Evolutionary conservation across 495 filamentous ascomycete genomes (phyloP).

Genomic region (Chaetomium tenue): DNA sequence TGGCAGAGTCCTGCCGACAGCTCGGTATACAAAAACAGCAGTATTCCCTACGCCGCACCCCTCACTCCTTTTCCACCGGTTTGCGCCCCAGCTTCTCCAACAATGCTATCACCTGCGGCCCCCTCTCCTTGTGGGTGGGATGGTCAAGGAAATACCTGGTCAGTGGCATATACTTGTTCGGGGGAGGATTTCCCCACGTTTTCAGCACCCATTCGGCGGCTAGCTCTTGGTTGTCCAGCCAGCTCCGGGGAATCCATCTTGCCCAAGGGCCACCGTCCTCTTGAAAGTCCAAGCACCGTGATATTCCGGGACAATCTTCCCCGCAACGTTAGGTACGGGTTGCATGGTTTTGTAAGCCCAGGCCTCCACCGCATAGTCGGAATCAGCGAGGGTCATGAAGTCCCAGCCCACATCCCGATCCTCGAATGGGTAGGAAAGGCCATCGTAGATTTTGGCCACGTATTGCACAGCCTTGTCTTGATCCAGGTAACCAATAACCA

Average conservation of each 20-base stretch:
- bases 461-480: neutral
- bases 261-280: neutral
- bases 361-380: slow-evolving; percentile 1
- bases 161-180: neutral
- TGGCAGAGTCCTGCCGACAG: too few relatives aligned
- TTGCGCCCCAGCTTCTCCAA: slow-evolving; percentile 13
- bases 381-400: slow-evolving; percentile 9
- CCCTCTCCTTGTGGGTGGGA: neutral
- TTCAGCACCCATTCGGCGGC: slow-evolving; percentile 8
- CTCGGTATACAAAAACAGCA: too few relatives aligned
- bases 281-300: slow-evolving; percentile 10
- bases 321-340: neutral
- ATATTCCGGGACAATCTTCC: slow-evolving; percentile 1
- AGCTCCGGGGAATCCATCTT: neutral
- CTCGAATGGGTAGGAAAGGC: neutral
- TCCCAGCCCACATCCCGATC: neutral
- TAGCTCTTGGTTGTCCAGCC: neutral
- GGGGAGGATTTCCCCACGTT: neutral
- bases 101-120: neutral
- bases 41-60: too few relatives aligned
- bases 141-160: neutral
- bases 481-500: slow-evolving; percentile 1
- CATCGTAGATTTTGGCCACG: slow-evolving; percentile 11
- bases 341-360: slow-evolving; percentile 14
- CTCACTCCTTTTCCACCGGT: neutral